Conservation (phyloP, 2,329 filamentous ascomycete species). For the Hymenoscyphus occultus region DNA sequence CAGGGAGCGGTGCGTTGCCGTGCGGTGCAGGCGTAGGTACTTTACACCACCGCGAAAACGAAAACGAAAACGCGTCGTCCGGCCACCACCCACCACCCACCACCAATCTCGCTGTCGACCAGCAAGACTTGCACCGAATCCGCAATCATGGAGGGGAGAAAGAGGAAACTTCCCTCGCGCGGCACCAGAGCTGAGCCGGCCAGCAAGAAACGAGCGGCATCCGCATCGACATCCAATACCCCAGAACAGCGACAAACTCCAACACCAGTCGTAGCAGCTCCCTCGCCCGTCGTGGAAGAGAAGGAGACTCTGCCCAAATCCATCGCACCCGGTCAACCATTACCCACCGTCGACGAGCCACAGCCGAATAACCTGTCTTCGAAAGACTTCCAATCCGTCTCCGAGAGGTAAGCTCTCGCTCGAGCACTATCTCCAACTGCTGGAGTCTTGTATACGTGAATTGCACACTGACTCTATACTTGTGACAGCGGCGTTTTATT, state of each 20-base stretch:
- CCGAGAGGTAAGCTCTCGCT: conserved; percentile 57
- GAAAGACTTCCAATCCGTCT: conserved; percentile 69
- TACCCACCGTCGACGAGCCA: conserved; percentile 66
- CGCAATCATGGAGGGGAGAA: conserved; percentile 54
- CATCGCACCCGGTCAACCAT: conserved; percentile 61
- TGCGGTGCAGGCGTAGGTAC: conserved; percentile 5
- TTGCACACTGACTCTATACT: conserved; percentile 18
- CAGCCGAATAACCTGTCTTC: conserved; percentile 61
- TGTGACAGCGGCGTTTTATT: conserved; percentile 64
- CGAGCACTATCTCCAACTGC: not conserved
- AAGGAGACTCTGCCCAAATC: conserved; percentile 56
- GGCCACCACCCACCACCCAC: conserved; percentile 19
- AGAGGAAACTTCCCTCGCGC: conserved; percentile 62
- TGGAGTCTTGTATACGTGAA: not conserved
- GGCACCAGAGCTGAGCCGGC: conserved; percentile 58
- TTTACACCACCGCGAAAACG: conserved; percentile 12
- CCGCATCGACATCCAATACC: conserved; percentile 42
- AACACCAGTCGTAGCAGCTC: conserved; percentile 31
- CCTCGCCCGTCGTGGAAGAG: conserved; percentile 35
- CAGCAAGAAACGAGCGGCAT: conserved; percentile 54
- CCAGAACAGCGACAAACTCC: conserved; percentile 52
- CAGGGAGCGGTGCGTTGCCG: too few species aligned
- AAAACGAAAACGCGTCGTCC: conserved; percentile 30
- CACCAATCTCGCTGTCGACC: conserved; percentile 13
- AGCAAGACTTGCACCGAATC: conserved; percentile 1